These are phyloP conservation scores for Tuber umbilicatum DNA, from an alignment of 495 filamentous ascomycete species.

Conservation along the genomic window DNA sequence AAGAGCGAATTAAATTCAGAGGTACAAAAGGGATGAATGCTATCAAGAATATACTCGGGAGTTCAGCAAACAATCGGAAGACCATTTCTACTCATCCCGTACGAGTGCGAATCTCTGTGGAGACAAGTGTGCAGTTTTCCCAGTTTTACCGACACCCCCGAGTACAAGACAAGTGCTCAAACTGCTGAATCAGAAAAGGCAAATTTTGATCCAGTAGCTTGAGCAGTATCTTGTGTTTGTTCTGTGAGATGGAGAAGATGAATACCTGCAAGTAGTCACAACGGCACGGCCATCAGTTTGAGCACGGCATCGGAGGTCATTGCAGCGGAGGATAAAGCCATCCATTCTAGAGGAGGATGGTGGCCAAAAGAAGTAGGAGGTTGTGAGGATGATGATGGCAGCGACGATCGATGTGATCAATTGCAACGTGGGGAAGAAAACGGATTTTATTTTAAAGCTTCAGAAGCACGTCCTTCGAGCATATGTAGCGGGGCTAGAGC, in stretches of 20 bases:
- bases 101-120: not conserved
- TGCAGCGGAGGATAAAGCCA: slow-evolving; percentile 60
- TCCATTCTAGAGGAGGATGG: slow-evolving; percentile 20
- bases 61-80: not conserved
- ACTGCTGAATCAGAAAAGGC: not conserved
- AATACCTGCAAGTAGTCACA: slow-evolving; percentile 83
- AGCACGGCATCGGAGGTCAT: slow-evolving; percentile 70
- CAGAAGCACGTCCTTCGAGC: not conserved
- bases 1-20: not conserved
- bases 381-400: not conserved
- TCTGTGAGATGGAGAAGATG: not conserved
- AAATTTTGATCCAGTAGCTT: slow-evolving; percentile 6
- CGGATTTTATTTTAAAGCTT: not conserved
- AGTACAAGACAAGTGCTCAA: not conserved
- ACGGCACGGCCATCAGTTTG: slow-evolving; percentile 69
- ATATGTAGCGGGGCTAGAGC: not conserved
- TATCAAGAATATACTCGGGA: not conserved
- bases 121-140: not conserved
- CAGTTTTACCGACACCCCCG: not conserved
- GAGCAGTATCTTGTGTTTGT: slow-evolving; percentile 12
- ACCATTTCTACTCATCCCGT: not conserved
- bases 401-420: no score
- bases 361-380: not conserved
- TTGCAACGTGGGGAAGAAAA: not conserved
- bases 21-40: not conserved